Evolutionary conservation across 176 grass and related monocot species (phyloP).

Genomic region (Hyparrhenia diplandra): DNA sequence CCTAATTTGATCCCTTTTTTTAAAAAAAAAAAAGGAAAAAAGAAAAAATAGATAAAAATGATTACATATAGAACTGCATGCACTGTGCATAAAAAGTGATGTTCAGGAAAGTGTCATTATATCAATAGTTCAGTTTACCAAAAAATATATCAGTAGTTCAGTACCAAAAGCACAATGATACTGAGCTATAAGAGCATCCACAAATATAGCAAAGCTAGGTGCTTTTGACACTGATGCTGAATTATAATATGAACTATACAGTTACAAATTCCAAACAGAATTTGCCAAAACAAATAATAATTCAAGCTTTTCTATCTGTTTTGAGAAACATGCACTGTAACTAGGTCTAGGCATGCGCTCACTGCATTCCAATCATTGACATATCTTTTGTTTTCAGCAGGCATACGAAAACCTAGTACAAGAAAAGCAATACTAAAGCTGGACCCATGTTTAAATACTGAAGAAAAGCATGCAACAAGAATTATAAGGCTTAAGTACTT

Average conservation of each 20-base stretch:
- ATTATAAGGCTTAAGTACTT: not conserved
- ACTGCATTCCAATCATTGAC: not conserved
- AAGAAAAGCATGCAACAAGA: conserved; percentile 9
- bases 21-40: too few species aligned
- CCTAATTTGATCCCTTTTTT: not conserved
- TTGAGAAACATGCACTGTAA: not conserved
- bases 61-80: not conserved
- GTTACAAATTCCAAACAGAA: not conserved
- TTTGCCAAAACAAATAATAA: not conserved
- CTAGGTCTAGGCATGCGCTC: not conserved
- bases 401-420: not conserved
- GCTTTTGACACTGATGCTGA: not conserved
- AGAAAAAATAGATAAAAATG: not conserved
- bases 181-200: not conserved
- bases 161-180: conserved; percentile 1
- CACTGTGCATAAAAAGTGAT: not conserved
- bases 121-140: too few species aligned
- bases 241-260: not conserved
- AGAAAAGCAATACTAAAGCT: not conserved
- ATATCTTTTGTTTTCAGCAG: not conserved
- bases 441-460: not conserved
- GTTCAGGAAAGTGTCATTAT: not conserved
- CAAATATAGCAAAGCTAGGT: not conserved
- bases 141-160: too few species aligned
- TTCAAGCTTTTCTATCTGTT: not conserved